Evolutionary conservation across 2,329 filamentous ascomycete species (phyloP).

Genomic region (Colletotrichum sublineola): DNA sequence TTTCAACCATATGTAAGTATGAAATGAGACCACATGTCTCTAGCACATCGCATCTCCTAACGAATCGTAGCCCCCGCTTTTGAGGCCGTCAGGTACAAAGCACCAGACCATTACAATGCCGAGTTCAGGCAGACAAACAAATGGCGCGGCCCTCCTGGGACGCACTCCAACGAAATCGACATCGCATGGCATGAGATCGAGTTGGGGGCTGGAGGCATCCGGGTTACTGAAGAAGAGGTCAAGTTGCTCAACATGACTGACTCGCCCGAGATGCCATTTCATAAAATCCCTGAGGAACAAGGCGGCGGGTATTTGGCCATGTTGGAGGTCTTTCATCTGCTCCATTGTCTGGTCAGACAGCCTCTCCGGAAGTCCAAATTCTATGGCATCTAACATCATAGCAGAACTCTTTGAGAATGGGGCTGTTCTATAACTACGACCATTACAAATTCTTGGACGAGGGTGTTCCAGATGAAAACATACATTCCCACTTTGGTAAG

Average conservation of each 20-base stretch:
- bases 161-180: constrained; percentile 29
- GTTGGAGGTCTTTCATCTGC: constrained; percentile 33
- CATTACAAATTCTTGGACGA: constrained; percentile 32
- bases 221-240: constrained; percentile 27
- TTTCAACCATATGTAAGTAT: constrained; percentile 27
- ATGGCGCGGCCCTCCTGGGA: constrained; percentile 30
- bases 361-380: background rate
- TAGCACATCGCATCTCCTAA: too few species aligned
- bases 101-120: constrained; percentile 28
- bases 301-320: constrained; percentile 32
- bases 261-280: constrained; percentile 29
- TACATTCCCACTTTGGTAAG: constrained; percentile 29
- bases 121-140: constrained; percentile 36
- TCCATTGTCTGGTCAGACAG: constrained; percentile 25
- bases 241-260: constrained; percentile 29
- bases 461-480: constrained; percentile 33
- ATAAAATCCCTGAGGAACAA: constrained; percentile 27
- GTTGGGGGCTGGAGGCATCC: constrained; percentile 27
- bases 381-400: background rate
- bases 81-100: constrained; percentile 15
- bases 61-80: constrained; percentile 18
- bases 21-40: too few species aligned
- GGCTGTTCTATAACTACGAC: constrained; percentile 23
- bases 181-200: constrained; percentile 36
- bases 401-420: constrained; percentile 33